Percentiles rank a stretch among this genome's conserved stretches.
Evolutionary conservation across 495 filamentous ascomycete species (phyloP).

Genomic region (Choiromyces venosus): DNA sequence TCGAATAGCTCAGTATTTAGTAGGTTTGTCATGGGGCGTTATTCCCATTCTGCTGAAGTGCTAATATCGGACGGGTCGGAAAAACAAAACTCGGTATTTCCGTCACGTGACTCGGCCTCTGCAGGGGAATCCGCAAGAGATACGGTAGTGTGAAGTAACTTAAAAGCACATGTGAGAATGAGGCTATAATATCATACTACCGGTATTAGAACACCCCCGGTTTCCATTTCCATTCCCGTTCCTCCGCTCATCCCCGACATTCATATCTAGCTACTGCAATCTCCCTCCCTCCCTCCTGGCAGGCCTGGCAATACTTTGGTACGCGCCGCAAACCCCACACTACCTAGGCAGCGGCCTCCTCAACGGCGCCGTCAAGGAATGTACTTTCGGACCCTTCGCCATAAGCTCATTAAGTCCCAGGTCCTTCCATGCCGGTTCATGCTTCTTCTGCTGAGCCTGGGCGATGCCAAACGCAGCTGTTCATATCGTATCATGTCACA

Average conservation of each 20-base stretch:
- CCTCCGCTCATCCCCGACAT: not conserved
- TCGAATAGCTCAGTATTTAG: too few species aligned
- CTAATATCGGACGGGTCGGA: too few species aligned
- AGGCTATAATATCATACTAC: too few species aligned
- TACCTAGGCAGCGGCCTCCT: conserved; percentile 24
- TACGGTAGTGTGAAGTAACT: too few species aligned
- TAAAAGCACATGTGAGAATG: too few species aligned
- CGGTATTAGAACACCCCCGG: too few species aligned
- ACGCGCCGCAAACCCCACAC: not conserved
- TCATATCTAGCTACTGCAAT: not conserved
- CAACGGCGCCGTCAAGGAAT: not conserved
- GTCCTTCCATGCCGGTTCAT: conserved; percentile 80
- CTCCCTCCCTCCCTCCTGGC: not conserved
- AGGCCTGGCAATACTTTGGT: not conserved
- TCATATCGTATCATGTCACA: not conserved
- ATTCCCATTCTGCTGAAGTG: too few species aligned
- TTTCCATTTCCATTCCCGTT: not conserved
- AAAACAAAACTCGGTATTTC: too few species aligned
- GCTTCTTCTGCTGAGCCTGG: conserved; percentile 66
- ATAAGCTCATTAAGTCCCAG: conserved; percentile 70
- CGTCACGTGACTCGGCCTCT: too few species aligned
- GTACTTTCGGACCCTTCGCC: conserved; percentile 49
- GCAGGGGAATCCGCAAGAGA: too few species aligned
- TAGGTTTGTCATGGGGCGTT: too few species aligned
- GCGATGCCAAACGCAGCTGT: conserved; percentile 85